Base-by-base conservation (phyloP, 441 rosid genomes). In the Populus hybrid region DNA sequence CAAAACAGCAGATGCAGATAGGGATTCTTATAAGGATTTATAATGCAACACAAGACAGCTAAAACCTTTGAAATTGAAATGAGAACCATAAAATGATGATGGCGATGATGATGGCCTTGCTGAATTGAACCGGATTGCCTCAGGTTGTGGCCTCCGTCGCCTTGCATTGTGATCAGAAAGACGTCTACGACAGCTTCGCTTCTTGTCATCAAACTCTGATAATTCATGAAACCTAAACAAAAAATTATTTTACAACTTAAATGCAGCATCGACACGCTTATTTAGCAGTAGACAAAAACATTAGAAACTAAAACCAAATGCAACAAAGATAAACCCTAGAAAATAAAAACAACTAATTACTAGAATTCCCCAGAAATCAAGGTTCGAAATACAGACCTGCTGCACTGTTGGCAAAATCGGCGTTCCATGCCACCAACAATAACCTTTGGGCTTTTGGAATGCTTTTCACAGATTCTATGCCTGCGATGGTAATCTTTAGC, bases 401-500 rank as follows among this genome's bases (percentile, higher is more conserved):
- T 61, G 26, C 65, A 61, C 65, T 61, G 65, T 61, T 61, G 65
- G 65, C 65, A 59, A 21, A 61, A 61, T 21, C 26, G 65, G 12
- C 24, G 65, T 9, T 59, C 65, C 65, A 59, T 59, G 65, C 24
- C 65, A 61, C 12, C 26, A 21, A 61, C 24, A 61, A 61, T 61
- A 7, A 61, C 65, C 65, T 61, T 61, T 0, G 65, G 65, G 65
- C 65, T 61, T 61, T 61, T 61, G 65, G 65, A 61, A 61, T 61
- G 65, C 3, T 61, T 61, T 61, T 61, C 65, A 61, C 65, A 61
- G 65, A 61, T 61, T 61, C 65, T 61, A 21, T 61, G 65, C 65
- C 24, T 61, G 65, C 65, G 65, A 61, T 61, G 65, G 65, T 61
- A 61, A 61, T 61, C 65, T 61, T 61, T 61, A 61, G 65, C 65